Evolutionary conservation across 169 alveolate species (phyloP), one percentile per base, ranked within the genome.

Genomic region (Perkinsus chesapeaki): DNA sequence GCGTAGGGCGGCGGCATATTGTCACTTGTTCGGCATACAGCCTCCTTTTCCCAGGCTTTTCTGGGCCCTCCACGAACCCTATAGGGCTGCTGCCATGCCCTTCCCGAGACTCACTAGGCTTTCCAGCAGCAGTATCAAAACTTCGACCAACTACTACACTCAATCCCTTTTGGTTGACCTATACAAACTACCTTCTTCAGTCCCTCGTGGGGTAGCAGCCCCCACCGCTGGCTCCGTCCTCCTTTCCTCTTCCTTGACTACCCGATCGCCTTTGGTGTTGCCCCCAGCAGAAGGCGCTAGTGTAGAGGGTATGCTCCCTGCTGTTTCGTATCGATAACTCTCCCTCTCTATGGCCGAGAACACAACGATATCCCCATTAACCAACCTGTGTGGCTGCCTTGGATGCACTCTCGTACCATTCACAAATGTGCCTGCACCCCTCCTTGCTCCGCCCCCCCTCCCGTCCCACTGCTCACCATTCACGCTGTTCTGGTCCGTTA

Each of bases 341-440:
- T 47, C 60, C 39, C 43, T 47, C 60, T 91, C 93, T 39, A 39
- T 39, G 5, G 93, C 93, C 23, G 73, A 39, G 73, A 91, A 91
- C 39, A 91, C 47, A 7, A 91, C 39, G 1, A 91, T 31, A n/a
- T 91, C 93, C 1, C 93, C 93, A 37, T 91, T 47, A n/a, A 39
- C 39, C 48, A 91, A 34, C 73, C 93, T 47, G 37, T 60, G 82
- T 27, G 82, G 82, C 23, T 60, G 82, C 31, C 82, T 27, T 20
- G 82, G 82, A 16, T 60, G 82, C 37, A 60, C 82, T 23, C 82
- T 27, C 7, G 27, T 60, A 34, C 82, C 82, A 34, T 60, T 60
- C 0, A 60, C 82, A 34, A 60, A 60, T 1, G 82, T 60, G 31
- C 82, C 82, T 60, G 31, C 3, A 16, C 12, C 82, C 31, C 3